These are phyloP conservation scores for Saccharomycopsis malanga DNA, from an alignment of 805 yeast genomes.

Conservation along the genomic window DNA sequence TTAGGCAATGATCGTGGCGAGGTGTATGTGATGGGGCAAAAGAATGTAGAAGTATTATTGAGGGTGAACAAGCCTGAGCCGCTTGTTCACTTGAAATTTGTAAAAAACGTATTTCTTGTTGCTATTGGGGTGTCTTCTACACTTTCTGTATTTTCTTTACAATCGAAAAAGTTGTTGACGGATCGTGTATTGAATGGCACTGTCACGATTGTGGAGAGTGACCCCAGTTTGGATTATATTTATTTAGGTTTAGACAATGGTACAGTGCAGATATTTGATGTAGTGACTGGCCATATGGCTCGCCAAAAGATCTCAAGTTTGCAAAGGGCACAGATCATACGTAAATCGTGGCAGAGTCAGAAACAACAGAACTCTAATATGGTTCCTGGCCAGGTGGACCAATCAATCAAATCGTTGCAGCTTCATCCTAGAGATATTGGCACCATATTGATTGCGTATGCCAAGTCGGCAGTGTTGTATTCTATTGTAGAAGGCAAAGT, in stretches of 20 bases:
- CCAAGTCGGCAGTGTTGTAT: conserved; percentile 59
- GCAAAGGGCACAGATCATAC: conserved; percentile 44
- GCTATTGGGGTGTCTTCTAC: conserved; percentile 57
- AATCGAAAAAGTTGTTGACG: conserved; percentile 52
- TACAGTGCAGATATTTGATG: conserved; percentile 60
- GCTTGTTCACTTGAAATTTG: conserved; percentile 53
- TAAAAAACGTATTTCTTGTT: conserved; percentile 76
- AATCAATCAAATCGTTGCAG: conserved; percentile 55
- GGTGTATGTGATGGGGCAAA: conserved; percentile 77
- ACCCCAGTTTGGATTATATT: conserved; percentile 86
- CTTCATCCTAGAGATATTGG: conserved; percentile 92
- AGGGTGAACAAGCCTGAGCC: conserved; percentile 43
- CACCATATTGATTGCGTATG: conserved; percentile 64
- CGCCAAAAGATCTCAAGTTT: conserved; percentile 62
- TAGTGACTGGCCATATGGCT: conserved; percentile 67
- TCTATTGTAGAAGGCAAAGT: conserved; percentile 49
- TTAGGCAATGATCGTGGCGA: conserved; percentile 65
- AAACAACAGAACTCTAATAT: background rate
- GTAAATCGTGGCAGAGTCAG: background rate
- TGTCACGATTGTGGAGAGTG: conserved; percentile 65
- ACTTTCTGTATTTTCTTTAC: conserved; percentile 63
- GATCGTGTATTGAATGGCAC: conserved; percentile 57
- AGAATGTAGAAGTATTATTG: conserved; percentile 65
- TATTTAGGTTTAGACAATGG: conserved; percentile 79
- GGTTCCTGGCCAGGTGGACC: conserved; percentile 7